Base-by-base conservation (phyloP, 2,329 filamentous ascomycete genomes). In the Fusarium luffae region DNA sequence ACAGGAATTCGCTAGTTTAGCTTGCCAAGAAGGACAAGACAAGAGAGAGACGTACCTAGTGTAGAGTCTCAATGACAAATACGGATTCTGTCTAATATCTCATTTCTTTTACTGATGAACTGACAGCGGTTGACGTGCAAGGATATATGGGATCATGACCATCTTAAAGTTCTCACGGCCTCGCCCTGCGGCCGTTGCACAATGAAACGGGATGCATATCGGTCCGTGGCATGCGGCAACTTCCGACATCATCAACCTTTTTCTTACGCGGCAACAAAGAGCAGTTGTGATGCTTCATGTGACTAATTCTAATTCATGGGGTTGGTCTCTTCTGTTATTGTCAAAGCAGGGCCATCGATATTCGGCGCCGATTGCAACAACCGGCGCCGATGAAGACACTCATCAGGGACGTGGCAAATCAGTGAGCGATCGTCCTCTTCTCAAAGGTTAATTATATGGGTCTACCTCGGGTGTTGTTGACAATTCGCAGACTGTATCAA, bases 341-440 rank as follows among this genome's bases (percentile, higher is more conserved):
- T 40, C 30, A 46, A 32, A 51, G 13, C 48, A 69, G 40, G 49
- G 61, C 41, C 23, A 44, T 37, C 37, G 50, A 54, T 52, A 51
- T 44, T 69, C 66, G 66, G 66, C 66, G 47, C 55, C 66, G 60
- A 69, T 62, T 30, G 14, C 55, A 54, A 57, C 46, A 30, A 34
- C 66, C 50, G 60, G 47, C 43, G 58, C 67, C 67, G 67, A 70
- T 70, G 43, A 43, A 70, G 58, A 59, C 41, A 28, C 48, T 52
- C 47, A 25, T 32, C 48, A 66, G 48, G 50, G 44, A 62, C 47
- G 55, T 57, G 56, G 66, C 61, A 42, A 62, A 51, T 40, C 47
- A 54, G 21, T 41, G 23, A 52, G 27, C 16, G 67, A 70, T 69
- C 52, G 44, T 52, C 66, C 12, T 57, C 28, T 48, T 59, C 40